Percentiles rank a stretch among this genome's conserved stretches.
These are phyloP conservation scores for Fusarium proliferatum DNA, from an alignment of 2,329 filamentous ascomycete species.

Conservation along the genomic window DNA sequence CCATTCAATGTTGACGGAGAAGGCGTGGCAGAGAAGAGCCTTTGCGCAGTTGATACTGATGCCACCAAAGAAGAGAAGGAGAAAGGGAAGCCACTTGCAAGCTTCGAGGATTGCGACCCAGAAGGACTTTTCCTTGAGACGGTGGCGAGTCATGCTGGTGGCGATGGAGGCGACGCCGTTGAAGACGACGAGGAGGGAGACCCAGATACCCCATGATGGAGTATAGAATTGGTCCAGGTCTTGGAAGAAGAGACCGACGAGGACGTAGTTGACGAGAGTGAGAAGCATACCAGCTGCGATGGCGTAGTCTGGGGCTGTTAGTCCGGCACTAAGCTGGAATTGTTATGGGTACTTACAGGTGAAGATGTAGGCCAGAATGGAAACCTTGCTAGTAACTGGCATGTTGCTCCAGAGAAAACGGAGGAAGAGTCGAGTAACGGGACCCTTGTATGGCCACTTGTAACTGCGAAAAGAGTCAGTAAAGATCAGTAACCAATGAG, in stretches of 20 bases:
- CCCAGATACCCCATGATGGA: conserved; percentile 72
- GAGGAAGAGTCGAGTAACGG: conserved; percentile 68
- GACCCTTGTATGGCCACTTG: conserved; percentile 70
- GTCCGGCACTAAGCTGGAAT: fast-evolving
- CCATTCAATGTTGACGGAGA: conserved; percentile 47
- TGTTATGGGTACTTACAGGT: conserved; percentile 56
- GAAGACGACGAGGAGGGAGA: conserved; percentile 52
- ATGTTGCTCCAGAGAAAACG: conserved; percentile 54
- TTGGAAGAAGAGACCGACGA: conserved; percentile 78
- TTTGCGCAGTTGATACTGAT: conserved; percentile 46
- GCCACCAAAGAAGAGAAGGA: conserved; percentile 47
- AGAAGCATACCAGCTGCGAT: conserved; percentile 74
- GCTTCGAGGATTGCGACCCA: conserved; percentile 43
- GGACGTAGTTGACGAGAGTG: conserved; percentile 75
- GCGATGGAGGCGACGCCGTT: conserved; percentile 40
- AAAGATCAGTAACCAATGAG: fast-evolving
- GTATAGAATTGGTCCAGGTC: conserved; percentile 75
- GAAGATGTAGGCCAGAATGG: conserved; percentile 75
- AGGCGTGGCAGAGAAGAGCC: conserved; percentile 43
- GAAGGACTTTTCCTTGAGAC: conserved; percentile 45
- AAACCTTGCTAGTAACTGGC: conserved; percentile 73
- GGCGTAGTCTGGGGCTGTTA: conserved; percentile 63
- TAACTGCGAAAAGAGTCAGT: conserved; percentile 7
- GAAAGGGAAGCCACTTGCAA: conserved; percentile 43
- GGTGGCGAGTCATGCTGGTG: conserved; percentile 43